These are phyloP conservation scores for Rhinocladiella mackenziei DNA, from an alignment of 2,329 filamentous ascomycete species.

Conservation along the genomic window DNA sequence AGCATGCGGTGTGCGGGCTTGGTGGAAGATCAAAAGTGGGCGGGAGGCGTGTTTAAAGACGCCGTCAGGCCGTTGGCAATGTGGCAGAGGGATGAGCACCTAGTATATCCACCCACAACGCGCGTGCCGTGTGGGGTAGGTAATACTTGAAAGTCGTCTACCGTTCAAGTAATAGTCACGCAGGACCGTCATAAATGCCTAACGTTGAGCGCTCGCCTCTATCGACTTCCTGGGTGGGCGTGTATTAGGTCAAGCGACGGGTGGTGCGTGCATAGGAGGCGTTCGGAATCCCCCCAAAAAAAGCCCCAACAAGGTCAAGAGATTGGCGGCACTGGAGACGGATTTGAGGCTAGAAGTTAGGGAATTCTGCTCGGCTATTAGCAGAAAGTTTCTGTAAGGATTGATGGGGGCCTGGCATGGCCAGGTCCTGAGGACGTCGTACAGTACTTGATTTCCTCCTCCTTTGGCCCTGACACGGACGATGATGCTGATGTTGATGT, in stretches of 20 bases:
- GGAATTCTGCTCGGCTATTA: slow-evolving; percentile 1
- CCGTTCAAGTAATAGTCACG: neutral
- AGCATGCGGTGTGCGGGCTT: slow-evolving; percentile 22
- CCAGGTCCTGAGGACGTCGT: no score
- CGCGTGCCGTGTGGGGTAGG: slow-evolving; percentile 3
- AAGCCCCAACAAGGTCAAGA: slow-evolving; percentile 1
- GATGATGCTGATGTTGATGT: no score
- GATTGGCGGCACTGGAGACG: slow-evolving; percentile 1
- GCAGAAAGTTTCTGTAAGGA: no score
- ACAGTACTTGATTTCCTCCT: no score
- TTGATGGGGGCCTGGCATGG: neutral
- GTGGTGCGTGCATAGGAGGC: slow-evolving; percentile 2
- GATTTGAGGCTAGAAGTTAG: slow-evolving; percentile 1
- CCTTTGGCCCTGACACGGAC: no score
- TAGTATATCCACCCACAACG: neutral
- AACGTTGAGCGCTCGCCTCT: neutral
- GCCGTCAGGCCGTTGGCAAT: slow-evolving; percentile 15
- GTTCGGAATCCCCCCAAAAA: slow-evolving; percentile 1
- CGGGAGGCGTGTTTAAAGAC: slow-evolving; percentile 23
- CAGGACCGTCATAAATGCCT: no score
- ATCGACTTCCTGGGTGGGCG: neutral
- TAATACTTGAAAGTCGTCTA: neutral
- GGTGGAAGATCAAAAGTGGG: slow-evolving; percentile 29
- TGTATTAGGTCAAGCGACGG: neutral
- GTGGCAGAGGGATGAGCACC: neutral